Base-by-base conservation (phyloP, 2,329 filamentous ascomycete genomes). In the Diaporthe helianthi region DNA sequence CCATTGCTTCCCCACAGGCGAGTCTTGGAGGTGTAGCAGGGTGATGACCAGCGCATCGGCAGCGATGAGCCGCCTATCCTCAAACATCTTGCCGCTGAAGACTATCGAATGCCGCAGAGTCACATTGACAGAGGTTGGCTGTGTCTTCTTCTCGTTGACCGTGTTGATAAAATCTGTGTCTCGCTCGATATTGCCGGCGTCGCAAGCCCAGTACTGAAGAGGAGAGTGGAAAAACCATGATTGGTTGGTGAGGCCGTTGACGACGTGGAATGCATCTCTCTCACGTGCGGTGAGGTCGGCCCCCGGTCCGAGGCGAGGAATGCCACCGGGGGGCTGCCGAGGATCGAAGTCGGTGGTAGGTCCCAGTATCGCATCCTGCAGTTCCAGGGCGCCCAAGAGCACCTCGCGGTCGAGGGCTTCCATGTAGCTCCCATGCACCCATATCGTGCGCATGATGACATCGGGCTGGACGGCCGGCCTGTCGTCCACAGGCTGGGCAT, bases 191-290 rank as follows among this genome's bases (percentile, higher is more conserved):
- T 79, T 79, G 1, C 86, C 83, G 7, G 81, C 76, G n/a, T 84
- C 92, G 76, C 90, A 92, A 70, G 89, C 86, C 92, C 92, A 95
- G 78, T 94, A 94, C 78, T 93, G 89, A 66, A 95, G 80, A 1
- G 92, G 92, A n/a, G 92, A 94, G 74, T 94, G 92, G 75, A 92
- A 92, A 73, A 92, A 92, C 91, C 91, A 93, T 4, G 88, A 88
- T 73, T 89, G 81, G 72, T 88, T 86, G 4, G 84, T 87, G 41
- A 89, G 78, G 17, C 87, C 88, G 74, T 90, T 89, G 73, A 84
- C 81, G 64, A 87, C 84, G 75, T 90, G 88, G 31, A 87, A 82
- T 10, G 83, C 77, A 75, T 90, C 85, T 36, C 88, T 84, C 71
- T 86, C 80, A 17, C 75, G 73, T 17, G 79, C 78, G 7, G 81